Conservation (phyloP, 73 alveolate genomes). For the Blepharisma japonicum region DNA sequence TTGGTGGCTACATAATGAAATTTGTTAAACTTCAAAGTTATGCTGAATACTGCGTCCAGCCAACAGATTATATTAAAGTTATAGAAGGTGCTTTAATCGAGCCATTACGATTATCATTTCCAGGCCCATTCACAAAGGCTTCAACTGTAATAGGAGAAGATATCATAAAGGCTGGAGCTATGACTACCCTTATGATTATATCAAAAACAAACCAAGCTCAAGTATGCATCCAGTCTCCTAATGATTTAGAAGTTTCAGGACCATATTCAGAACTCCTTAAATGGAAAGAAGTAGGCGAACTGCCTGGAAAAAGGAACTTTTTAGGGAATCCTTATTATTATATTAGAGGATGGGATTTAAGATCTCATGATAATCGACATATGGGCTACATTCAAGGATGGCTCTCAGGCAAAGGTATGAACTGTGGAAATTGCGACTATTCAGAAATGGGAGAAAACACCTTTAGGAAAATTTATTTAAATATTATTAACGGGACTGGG, state of each 20-base stretch:
- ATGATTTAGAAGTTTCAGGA: conserved; percentile 17
- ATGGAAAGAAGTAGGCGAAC: background rate
- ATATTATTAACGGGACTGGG: conserved; percentile 10
- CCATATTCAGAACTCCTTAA: conserved; percentile 10
- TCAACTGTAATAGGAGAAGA: conserved; percentile 9
- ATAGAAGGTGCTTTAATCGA: background rate
- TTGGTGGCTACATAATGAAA: background rate
- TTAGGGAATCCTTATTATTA: conserved; percentile 3
- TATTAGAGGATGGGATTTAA: conserved; percentile 31
- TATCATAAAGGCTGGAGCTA: background rate
- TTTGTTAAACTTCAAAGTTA: background rate
- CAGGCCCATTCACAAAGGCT: background rate
- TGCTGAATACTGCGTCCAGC: conserved; percentile 13
- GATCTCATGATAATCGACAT: background rate
- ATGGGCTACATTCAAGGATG: conserved; percentile 18
- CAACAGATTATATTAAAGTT: conserved; percentile 7
- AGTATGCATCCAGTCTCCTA: background rate
- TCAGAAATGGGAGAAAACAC: conserved; percentile 28
- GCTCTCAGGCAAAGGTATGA: conserved; percentile 30
- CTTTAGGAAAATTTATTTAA: conserved; percentile 8
- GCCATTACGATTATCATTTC: conserved; percentile 12
- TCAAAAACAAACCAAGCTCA: background rate
- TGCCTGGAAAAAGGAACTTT: conserved; percentile 16
- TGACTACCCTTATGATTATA: background rate
- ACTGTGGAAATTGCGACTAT: conserved; percentile 25